Conservation (phyloP, 371 early-diverging fungal species). For the Syncephalastrum racemosum region DNA sequence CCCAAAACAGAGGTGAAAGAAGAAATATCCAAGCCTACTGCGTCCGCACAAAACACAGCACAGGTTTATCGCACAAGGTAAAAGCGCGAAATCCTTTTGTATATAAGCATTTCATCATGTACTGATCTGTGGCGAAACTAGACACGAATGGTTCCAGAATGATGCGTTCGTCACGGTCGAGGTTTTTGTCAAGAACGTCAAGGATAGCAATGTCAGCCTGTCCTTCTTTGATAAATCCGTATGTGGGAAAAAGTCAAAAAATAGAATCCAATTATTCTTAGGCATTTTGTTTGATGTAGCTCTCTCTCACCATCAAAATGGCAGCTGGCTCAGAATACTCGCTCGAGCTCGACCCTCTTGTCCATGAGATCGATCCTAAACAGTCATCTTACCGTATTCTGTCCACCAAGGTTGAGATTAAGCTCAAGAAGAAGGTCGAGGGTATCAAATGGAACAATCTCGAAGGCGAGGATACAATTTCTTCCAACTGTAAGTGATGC, state of each 20-base stretch:
- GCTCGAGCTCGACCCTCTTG: constrained; percentile 79
- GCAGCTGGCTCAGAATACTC: constrained; percentile 74
- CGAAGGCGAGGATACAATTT: constrained; percentile 64
- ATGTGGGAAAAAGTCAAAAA: constrained; percentile 15
- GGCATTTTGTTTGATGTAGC: constrained; percentile 13
- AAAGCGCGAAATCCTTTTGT: background rate
- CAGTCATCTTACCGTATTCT: constrained; percentile 71
- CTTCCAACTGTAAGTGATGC: constrained; percentile 21
- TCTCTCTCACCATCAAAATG: constrained; percentile 77
- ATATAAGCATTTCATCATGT: background rate
- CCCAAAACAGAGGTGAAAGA: background rate
- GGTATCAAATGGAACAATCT: constrained; percentile 79
- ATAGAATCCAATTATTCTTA: background rate
- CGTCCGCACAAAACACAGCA: background rate
- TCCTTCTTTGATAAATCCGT: constrained; percentile 59
- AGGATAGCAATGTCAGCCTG: constrained; percentile 61
- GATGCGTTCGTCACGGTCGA: constrained; percentile 82
- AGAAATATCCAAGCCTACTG: background rate
- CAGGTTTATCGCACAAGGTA: constrained; percentile 5
- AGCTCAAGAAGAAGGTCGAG: constrained; percentile 70
- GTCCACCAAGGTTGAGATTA: constrained; percentile 91
- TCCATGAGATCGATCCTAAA: constrained; percentile 68
- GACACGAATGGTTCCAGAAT: constrained; percentile 97
- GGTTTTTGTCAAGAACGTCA: constrained; percentile 83
- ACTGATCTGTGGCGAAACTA: constrained; percentile 19